Evolutionary conservation across 805 yeast genomes (phyloP).

Genomic region (Ogataea neopini): DNA sequence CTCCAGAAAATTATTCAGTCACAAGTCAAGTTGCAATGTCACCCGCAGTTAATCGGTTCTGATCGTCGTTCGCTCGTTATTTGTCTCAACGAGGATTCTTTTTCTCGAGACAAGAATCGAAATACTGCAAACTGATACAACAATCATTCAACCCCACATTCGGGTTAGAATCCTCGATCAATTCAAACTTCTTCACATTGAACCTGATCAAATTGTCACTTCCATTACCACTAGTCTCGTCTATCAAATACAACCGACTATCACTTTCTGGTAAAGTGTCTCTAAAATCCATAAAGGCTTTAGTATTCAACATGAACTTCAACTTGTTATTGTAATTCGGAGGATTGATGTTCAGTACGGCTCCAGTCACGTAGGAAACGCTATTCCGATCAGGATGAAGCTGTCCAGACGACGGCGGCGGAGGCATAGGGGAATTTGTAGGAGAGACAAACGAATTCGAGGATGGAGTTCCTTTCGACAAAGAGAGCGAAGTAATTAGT

Average conservation of each 20-base stretch:
- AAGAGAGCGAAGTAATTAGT: conserved; percentile 20
- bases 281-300: conserved; percentile 25
- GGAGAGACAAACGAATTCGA: conserved; percentile 28
- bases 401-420: conserved; percentile 20
- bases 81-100: conserved; percentile 40
- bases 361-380: conserved; percentile 4
- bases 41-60: too few relatives aligned
- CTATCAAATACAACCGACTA: conserved; percentile 21
- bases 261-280: conserved; percentile 29
- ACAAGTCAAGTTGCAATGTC: too few relatives aligned
- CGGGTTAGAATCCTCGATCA: conserved; percentile 58
- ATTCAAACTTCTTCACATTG: conserved; percentile 51
- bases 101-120: conserved; percentile 51
- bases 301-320: conserved; percentile 24
- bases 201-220: conserved; percentile 36
- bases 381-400: conserved; percentile 5
- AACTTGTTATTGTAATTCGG: conserved; percentile 36
- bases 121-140: conserved; percentile 52
- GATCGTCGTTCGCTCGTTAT: neutral
- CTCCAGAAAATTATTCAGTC: too few relatives aligned
- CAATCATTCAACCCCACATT: conserved; percentile 50
- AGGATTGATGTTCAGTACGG: conserved; percentile 33
- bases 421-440: conserved; percentile 28
- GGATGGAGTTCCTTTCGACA: conserved; percentile 26
- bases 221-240: conserved; percentile 16